Evolutionary conservation across 805 yeast genomes (phyloP), one percentile per base, ranked within the genome.

Genomic region (Deakozyma indianensis): DNA sequence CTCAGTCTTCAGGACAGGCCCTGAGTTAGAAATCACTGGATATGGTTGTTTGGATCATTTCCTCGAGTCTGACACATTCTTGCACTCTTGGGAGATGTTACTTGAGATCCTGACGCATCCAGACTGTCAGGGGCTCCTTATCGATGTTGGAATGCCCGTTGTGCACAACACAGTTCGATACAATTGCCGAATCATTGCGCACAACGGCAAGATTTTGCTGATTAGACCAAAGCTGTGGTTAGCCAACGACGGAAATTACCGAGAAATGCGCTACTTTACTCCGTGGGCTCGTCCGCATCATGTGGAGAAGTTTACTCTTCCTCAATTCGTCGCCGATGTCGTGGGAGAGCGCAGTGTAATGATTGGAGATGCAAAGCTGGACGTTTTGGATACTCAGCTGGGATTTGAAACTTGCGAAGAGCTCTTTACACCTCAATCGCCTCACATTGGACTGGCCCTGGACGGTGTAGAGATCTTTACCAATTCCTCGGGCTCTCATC

Each of bases 371-470:
- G 94, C 94, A 46, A 83, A 85, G 3, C 67, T 92, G 41, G 76
- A 82, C 44, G 83, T 96, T 1, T 59, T 77, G 48, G 96, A 88
- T 56, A 86, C 97, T 0, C 79, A 82, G 41, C 71, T 92, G 46
- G 99, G 99, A n/a, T 85, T 90, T 41, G 99, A 92, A 63, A 94
- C 99, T 0, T 92, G 99, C 62, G 99, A 92, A 61, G 99, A 92
- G 63, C 69, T 92, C 47, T 92, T 92, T 63, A 92, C 99, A 0
- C 98, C 99, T 1, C 81, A 85, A 52, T 79, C 95, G 2, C 98
- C 99, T 2, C 96, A 90, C 62, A 83, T 92, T 46, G 77, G 77
- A 18, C 79, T 90, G 85, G 75, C 95, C 0, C 67, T 92, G 27
- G 96, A 87, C 61, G 99, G 99, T 40, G 95, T 90, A n/a, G 99